Percentiles rank a stretch among this genome's conserved stretches.
These are phyloP conservation scores for Amanita pallidorosea DNA, from an alignment of 768 basidiomycete genomes.

Conservation along the genomic window DNA sequence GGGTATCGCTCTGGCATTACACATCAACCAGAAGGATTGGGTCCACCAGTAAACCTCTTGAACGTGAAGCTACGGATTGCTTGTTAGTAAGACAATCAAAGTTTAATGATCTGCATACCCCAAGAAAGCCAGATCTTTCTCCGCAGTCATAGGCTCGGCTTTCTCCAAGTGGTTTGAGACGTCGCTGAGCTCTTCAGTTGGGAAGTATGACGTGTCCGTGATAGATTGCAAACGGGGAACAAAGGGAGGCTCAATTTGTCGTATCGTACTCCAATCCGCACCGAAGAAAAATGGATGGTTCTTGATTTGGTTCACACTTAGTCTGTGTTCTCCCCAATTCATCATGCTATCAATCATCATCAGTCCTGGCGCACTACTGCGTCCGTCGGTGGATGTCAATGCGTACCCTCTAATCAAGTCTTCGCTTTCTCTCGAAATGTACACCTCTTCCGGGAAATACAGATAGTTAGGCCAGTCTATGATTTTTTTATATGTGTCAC, in stretches of 20 bases:
- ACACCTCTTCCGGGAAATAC: constrained; percentile 91
- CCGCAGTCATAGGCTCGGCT: constrained; percentile 52
- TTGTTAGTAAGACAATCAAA: background rate
- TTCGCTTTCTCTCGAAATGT: constrained; percentile 86
- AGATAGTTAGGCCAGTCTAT: constrained; percentile 91
- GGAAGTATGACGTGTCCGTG: constrained; percentile 95
- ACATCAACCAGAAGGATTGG: constrained; percentile 9
- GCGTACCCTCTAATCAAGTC: constrained; percentile 77
- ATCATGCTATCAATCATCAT: constrained; percentile 53
- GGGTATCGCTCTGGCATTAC: background rate
- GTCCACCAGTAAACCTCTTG: constrained; percentile 54
- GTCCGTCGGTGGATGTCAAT: background rate
- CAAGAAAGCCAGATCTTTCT: constrained; percentile 60
- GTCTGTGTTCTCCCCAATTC: constrained; percentile 66
- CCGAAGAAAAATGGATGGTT: constrained; percentile 90
- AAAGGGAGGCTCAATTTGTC: constrained; percentile 92
- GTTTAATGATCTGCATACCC: constrained; percentile 27
- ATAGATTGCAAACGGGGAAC: constrained; percentile 87
- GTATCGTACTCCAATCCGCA: constrained; percentile 87
- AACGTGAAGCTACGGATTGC: constrained; percentile 63
- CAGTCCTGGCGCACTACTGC: background rate
- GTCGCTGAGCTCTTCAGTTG: constrained; percentile 82
- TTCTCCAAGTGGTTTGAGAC: constrained; percentile 48
- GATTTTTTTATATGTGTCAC: constrained; percentile 98
- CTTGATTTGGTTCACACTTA: constrained; percentile 83